Base-by-base conservation (phyloP, 805 yeast species). In the Hanseniaspora thailandica region DNA sequence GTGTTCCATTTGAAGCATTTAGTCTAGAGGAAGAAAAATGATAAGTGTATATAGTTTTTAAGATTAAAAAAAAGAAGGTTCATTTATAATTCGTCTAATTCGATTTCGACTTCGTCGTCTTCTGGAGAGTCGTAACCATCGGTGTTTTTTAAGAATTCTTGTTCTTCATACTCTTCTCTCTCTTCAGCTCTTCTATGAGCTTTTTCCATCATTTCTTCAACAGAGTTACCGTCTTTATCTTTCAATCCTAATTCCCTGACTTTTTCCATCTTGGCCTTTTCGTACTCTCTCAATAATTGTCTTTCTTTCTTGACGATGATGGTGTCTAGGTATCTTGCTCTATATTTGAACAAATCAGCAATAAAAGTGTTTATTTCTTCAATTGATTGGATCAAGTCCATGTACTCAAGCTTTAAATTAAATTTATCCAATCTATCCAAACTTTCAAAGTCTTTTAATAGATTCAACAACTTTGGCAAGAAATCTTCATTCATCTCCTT, bases 1-100 rank as follows among this genome's bases (percentile, higher is more conserved):
- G 99, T 56, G 74, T 80, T 59, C 80, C 89, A 5, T 93, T 86
- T 65, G 81, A 77, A 59, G 97, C 98, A n/a, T 93, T 87, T 65
- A 76, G 82, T 4, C 88, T 90, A 57, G 65, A 69, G 45, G 52
- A 57, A 15, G 50, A 58, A 13, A 15, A 36, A 36, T 19, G 40
- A 19, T 4, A 5, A 36, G 12, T 19, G 8, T 38, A 20, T 38
- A 19, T 38, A 19, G 25, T 25, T 33, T 35, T 36, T 23, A n/a
- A n/a, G n/a, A n/a, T n/a, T n/a, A n/a, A n/a, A n/a, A n/a, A n/a
- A n/a, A n/a, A n/a, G n/a, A n/a, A n/a, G n/a, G n/a, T n/a, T n/a
- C n/a, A n/a, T 47, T 38, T 41, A 55, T 36, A 55, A 55, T 43
- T 55, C 57, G 33, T 55, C 57, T 15, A 51, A 35, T 43, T 51